Conservation (phyloP, 129 eudicot species). For the Deinandra increscens region DNA sequence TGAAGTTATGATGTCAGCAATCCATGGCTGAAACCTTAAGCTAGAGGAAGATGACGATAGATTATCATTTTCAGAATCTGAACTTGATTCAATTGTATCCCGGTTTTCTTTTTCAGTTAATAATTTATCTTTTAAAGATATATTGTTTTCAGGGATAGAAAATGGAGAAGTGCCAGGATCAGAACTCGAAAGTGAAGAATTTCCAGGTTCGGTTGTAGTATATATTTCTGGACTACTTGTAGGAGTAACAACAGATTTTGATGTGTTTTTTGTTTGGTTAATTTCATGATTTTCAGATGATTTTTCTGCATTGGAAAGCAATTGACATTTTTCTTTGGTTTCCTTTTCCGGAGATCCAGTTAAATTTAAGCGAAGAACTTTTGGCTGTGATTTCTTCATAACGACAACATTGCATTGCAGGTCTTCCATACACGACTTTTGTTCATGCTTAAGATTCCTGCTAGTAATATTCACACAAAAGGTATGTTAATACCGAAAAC, state of each 20-base stretch:
- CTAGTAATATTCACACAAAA: constrained; percentile 19
- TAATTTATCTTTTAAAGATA: constrained; percentile 30
- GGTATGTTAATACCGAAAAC: neutral
- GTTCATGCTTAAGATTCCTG: constrained; percentile 86
- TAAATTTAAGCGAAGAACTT: constrained; percentile 80
- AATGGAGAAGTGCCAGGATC: constrained; percentile 92
- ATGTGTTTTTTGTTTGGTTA: constrained; percentile 34
- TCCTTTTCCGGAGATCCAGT: constrained; percentile 62
- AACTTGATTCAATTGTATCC: constrained; percentile 35
- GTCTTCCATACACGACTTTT: constrained; percentile 86
- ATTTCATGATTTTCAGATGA: constrained; percentile 37
- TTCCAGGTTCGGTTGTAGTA: constrained; percentile 85
- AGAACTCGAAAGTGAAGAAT: constrained; percentile 89
- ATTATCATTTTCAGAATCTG: constrained; percentile 66
- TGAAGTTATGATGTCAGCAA: constrained; percentile 43
- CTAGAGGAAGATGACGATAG: constrained; percentile 56
- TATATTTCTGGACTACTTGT: constrained; percentile 89
- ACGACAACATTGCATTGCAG: constrained; percentile 86
- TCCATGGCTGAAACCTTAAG: constrained; percentile 73
- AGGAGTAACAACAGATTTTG: constrained; percentile 56
- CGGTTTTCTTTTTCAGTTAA: constrained; percentile 32
- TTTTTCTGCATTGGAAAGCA: constrained; percentile 31
- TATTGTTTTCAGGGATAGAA: constrained; percentile 34
- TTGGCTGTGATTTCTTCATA: constrained; percentile 88
- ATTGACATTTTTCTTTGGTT: constrained; percentile 26